phyloP scores from a whole-genome alignment of 148 eudicot species.

The Rhododendron molle region DNA sequence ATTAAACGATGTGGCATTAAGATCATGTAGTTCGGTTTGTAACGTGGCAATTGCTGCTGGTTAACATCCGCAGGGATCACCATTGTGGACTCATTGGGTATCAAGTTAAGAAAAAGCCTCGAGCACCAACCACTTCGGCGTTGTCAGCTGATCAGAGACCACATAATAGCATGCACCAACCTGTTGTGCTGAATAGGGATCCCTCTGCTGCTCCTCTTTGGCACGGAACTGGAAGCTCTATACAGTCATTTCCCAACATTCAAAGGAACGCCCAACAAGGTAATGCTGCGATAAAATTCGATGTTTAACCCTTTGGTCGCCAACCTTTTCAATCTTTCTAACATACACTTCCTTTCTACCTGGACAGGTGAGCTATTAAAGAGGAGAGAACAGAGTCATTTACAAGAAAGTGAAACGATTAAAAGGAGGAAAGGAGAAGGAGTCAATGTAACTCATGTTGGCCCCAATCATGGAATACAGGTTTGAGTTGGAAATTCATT shows the following conservation, averaged over 20 bases:
- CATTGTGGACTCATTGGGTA: slow-evolving; percentile 85
- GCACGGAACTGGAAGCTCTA: slow-evolving; percentile 11
- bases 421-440: slow-evolving; percentile 18
- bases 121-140: slow-evolving; percentile 15
- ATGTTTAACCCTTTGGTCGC: not conserved
- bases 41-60: not conserved
- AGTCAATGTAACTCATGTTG: slow-evolving; percentile 15
- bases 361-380: slow-evolving; percentile 27
- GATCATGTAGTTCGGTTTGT: not conserved
- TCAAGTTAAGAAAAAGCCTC: slow-evolving; percentile 40
- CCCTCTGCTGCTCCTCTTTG: slow-evolving; percentile 14
- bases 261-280: slow-evolving; percentile 21
- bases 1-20: not conserved
- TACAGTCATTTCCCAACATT: slow-evolving; percentile 6
- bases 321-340: not conserved
- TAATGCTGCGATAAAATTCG: slow-evolving; percentile 2
- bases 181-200: slow-evolving; percentile 22
- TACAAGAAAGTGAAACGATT: slow-evolving; percentile 32
- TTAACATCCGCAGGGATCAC: slow-evolving; percentile 55
- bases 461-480: slow-evolving; percentile 20
- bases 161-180: slow-evolving; percentile 20
- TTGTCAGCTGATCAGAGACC: slow-evolving; percentile 21
- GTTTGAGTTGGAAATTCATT: slow-evolving; percentile 11
- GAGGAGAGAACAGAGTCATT: slow-evolving; percentile 32
- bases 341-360: slow-evolving; percentile 2